Evolutionary conservation across 306 rosid genomes (phyloP).

Genomic region (Corylus heterophylla): DNA sequence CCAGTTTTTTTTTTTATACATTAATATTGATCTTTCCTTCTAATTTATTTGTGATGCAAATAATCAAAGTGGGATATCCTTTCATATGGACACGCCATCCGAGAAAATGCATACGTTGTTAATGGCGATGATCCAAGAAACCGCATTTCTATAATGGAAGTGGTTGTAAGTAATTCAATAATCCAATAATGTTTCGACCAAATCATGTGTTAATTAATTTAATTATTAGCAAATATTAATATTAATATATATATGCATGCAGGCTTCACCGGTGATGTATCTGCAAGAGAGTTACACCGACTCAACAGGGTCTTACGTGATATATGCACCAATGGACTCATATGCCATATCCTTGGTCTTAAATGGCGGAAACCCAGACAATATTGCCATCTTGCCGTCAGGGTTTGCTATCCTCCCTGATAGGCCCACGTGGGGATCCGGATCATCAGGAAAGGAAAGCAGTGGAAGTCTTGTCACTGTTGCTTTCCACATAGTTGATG

Average conservation of each 20-base stretch:
- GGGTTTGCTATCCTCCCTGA: constrained; percentile 62
- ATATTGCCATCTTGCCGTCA: constrained; percentile 43
- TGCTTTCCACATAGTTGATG: constrained; percentile 40
- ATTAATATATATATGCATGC: background rate
- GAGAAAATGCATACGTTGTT: constrained; percentile 29
- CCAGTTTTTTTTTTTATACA: background rate
- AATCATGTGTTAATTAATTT: background rate
- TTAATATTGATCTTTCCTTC: background rate
- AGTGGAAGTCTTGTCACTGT: constrained; percentile 46
- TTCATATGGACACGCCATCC: constrained; percentile 17
- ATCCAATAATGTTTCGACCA: background rate
- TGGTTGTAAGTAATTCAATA: constrained; percentile 32
- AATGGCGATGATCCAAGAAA: constrained; percentile 41
- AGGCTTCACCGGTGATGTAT: constrained; percentile 40
- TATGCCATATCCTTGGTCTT: constrained; percentile 24
- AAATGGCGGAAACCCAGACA: constrained; percentile 43
- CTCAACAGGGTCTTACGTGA: constrained; percentile 42
- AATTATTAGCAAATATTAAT: too few species aligned
- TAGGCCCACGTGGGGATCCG: background rate
- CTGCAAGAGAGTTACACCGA: constrained; percentile 59
- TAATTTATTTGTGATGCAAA: background rate
- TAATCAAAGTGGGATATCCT: constrained; percentile 55
- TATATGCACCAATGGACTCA: constrained; percentile 52
- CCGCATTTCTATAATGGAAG: constrained; percentile 47
- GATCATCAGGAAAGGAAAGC: background rate